Conservation (phyloP, 495 filamentous ascomycete genomes). For the Arthonia radiata region DNA sequence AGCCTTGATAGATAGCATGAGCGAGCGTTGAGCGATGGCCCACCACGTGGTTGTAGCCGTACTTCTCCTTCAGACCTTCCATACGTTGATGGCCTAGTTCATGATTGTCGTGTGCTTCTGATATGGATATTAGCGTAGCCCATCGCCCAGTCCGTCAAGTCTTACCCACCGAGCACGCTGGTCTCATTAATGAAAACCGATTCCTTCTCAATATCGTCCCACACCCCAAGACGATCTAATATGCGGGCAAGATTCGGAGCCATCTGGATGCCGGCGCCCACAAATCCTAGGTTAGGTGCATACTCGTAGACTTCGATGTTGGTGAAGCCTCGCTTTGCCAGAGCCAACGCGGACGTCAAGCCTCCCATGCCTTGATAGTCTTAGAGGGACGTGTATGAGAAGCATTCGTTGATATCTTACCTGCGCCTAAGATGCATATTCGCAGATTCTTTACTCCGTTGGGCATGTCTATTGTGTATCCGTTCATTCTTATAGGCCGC, state of each 20-base stretch:
- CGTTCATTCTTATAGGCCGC: too few species aligned
- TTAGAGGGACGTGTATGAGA: too few species aligned
- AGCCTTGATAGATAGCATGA: slow-evolving; percentile 38
- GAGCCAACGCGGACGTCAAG: slow-evolving; percentile 41
- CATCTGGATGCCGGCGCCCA: slow-evolving; percentile 62
- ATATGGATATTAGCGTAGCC: slow-evolving; percentile 6
- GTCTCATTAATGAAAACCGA: slow-evolving; percentile 26
- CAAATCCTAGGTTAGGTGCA: slow-evolving; percentile 51
- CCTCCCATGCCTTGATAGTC: slow-evolving; percentile 78
- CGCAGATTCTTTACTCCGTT: too few species aligned
- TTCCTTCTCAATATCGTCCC: slow-evolving; percentile 40
- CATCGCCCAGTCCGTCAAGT: too few species aligned
- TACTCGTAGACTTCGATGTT: slow-evolving; percentile 48
- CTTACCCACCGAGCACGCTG: slow-evolving; percentile 26
- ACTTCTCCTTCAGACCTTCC: slow-evolving; percentile 36
- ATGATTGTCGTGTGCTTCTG: slow-evolving; percentile 39
- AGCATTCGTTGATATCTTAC: too few species aligned
- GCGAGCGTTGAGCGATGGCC: slow-evolving; percentile 57
- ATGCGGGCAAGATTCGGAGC: slow-evolving; percentile 61
- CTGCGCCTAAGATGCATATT: too few species aligned
- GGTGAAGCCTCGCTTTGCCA: slow-evolving; percentile 49
- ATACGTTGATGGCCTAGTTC: slow-evolving; percentile 49
- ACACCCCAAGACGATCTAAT: slow-evolving; percentile 40
- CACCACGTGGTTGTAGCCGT: slow-evolving; percentile 53
- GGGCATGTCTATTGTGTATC: too few species aligned